Evolutionary conservation across 306 rosid species (phyloP), one percentile per base, ranked within the genome.

Genomic region (Urtica urens): DNA sequence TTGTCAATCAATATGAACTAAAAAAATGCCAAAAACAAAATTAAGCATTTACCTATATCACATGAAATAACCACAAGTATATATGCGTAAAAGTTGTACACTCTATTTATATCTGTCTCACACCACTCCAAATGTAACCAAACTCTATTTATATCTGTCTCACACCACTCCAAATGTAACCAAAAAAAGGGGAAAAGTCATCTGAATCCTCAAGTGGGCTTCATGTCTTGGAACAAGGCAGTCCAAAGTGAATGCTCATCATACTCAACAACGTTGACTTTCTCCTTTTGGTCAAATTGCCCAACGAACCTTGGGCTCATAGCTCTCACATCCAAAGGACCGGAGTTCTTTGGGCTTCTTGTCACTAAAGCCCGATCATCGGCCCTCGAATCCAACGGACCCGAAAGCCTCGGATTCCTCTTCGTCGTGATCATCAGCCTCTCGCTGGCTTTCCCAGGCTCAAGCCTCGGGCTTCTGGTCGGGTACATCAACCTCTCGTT

Each of bases 161-260:
- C 21, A 16, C 10, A 22, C 39, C 53, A 30, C 27, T 14, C 54
- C 49, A 11, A 18, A n/a, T n/a, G n/a, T 43, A 41, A 47, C 23
- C 37, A 12, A 38, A 30, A 20, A 0, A 7, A 13, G n/a, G 31
- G 7, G 21, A 41, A 48, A 51, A 17, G n/a, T 35, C n/a, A 35
- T 35, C n/a, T 7, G 4, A 35, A 0, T 38, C 43, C n/a, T 73
- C 64, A 90, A 61, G 87, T 86, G 10, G 96, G 99, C 29, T 92
- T 79, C 57, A 92, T 65, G 59, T 85, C 99, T 13, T 85, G 86
- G 72, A 92, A 92, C 64, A 92, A 49, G 5, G 93, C 29, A 16
- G 78, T 73, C 96, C 96, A 85, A 4, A 75, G 73, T n/a, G 82
- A 55, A 28, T 58, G 87, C 18, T 92, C 93, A 22, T 65, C 90